Conservation (phyloP, 1,139 yeast species). For the Groenewaldozyma sp. region DNA sequence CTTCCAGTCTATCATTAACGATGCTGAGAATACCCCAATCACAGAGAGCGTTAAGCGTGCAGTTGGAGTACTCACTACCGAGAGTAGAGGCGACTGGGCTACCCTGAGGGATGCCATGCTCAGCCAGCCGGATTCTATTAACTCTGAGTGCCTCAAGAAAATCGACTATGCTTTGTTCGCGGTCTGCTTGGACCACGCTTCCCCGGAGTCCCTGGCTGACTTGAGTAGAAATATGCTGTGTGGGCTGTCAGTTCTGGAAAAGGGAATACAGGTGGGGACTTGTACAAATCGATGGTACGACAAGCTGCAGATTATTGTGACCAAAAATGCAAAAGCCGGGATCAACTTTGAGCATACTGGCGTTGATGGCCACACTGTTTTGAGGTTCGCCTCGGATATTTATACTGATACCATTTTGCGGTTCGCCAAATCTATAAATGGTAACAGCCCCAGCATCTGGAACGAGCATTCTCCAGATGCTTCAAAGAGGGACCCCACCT, state of each 20-base stretch:
- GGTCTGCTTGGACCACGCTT: constrained; percentile 72
- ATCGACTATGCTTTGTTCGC: constrained; percentile 76
- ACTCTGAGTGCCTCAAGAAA: constrained; percentile 61
- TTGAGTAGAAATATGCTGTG: constrained; percentile 78
- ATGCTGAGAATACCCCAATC: constrained; percentile 51
- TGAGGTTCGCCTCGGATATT: constrained; percentile 79
- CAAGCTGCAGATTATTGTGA: constrained; percentile 77
- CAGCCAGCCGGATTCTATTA: constrained; percentile 26
- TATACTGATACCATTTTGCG: constrained; percentile 84
- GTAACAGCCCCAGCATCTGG: constrained; percentile 76
- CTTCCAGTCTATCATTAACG: constrained; percentile 65
- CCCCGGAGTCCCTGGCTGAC: constrained; percentile 55
- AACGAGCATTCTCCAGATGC: constrained; percentile 42
- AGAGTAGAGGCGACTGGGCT: constrained; percentile 82
- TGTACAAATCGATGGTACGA: constrained; percentile 95
- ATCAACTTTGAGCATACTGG: constrained; percentile 93
- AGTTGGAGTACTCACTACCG: constrained; percentile 84
- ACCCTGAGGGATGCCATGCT: constrained; percentile 48
- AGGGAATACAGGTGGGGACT: constrained; percentile 87
- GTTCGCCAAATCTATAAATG: constrained; percentile 76
- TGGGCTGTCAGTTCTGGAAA: constrained; percentile 68
- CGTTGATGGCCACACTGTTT: constrained; percentile 90
- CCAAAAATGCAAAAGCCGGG: constrained; percentile 90
- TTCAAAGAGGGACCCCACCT: constrained; percentile 33
- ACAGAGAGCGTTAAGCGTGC: constrained; percentile 71